Conservation (phyloP, 2,329 filamentous ascomycete species). For the Achaetomium macrosporum region DNA sequence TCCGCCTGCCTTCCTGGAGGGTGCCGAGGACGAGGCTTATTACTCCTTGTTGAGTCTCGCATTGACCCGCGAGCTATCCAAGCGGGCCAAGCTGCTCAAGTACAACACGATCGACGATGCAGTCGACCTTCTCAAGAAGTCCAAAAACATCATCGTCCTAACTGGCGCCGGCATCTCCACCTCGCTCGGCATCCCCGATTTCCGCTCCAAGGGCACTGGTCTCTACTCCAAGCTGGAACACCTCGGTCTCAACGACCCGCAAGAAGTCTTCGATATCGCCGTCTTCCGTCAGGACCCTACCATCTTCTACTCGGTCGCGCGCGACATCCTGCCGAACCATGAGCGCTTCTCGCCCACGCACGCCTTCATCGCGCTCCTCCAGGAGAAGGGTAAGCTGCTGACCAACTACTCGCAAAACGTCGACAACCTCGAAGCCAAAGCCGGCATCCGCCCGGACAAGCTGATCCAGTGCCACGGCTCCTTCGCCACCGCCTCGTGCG, state of each 20-base stretch:
- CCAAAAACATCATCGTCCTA: slow-evolving; percentile 83
- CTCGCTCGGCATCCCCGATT: slow-evolving; percentile 93
- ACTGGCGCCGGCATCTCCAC: slow-evolving; percentile 97
- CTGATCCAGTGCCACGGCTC: slow-evolving; percentile 95
- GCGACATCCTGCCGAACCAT: slow-evolving; percentile 78
- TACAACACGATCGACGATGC: slow-evolving; percentile 89
- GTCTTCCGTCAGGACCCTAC: slow-evolving; percentile 80
- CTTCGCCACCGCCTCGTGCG: slow-evolving; percentile 86
- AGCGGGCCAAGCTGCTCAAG: slow-evolving; percentile 68
- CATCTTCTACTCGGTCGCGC: slow-evolving; percentile 87
- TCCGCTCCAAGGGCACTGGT: slow-evolving; percentile 86
- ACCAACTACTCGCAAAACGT: slow-evolving; percentile 99
- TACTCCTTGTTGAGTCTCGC: slow-evolving; percentile 69
- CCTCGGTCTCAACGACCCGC: slow-evolving; percentile 73
- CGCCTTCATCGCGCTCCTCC: slow-evolving; percentile 83
- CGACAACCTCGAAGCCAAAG: slow-evolving; percentile 86
- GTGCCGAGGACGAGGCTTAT: slow-evolving; percentile 66
- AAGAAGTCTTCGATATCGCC: slow-evolving; percentile 90
- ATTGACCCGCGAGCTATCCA: slow-evolving; percentile 73
- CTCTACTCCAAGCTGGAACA: slow-evolving; percentile 81
- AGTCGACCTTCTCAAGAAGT: slow-evolving; percentile 65
- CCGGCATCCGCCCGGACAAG: slow-evolving; percentile 74
- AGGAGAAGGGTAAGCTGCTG: slow-evolving; percentile 80
- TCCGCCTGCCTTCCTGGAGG: slow-evolving; percentile 68
- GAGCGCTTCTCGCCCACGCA: slow-evolving; percentile 86